Base-by-base conservation (phyloP, 2,329 filamentous ascomycete genomes). In the Ophiosphaerella korrae region DNA sequence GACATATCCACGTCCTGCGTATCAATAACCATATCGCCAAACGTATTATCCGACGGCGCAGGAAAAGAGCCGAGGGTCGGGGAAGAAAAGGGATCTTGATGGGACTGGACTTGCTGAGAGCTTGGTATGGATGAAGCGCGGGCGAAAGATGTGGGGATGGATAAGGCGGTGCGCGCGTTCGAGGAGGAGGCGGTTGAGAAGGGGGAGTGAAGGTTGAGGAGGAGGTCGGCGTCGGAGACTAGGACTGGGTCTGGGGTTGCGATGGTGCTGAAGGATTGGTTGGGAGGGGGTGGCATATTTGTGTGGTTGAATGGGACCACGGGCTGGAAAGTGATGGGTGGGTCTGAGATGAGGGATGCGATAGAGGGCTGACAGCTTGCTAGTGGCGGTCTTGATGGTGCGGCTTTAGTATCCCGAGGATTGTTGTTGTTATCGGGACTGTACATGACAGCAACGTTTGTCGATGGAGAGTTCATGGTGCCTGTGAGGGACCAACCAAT, bases 401-500 rank as follows among this genome's bases (percentile, higher is more conserved):
- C 16, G 23, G 52, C 33, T 42, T 63, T 71, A n/a, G 48, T 37
- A 9, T 67, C 64, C 23, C 67, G 63, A 4, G 46, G 45, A 29
- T 58, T 59, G 59, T 55, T 58, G 58, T 63, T 58, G 57, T 63
- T 66, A 18, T 77, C 75, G 49, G 80, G 86, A 52, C 89, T 86
- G 68, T 91, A 95, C 67, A 95, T 84, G 48, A 93, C 82, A 1
- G 90, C 92, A 4, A 96, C 77, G 66, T 90, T 94, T 0, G 90
- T 91, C 56, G 86, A 92, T 1, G 90, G 88, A 3, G 90, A 94
- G 65, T 95, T 91, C 47, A 90, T 92, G 1, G 88, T 93, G 12
- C 91, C 91, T 0, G 91, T 91, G n/a, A 96, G 76, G 7, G 90
- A 92, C 88, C 89, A 95, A 1, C 90, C 91, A 51, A 95, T 90